Evolutionary conservation across 495 filamentous ascomycete species (phyloP), one percentile per base, ranked within the genome.

Genomic region (Lentithecium fluviatile): DNA sequence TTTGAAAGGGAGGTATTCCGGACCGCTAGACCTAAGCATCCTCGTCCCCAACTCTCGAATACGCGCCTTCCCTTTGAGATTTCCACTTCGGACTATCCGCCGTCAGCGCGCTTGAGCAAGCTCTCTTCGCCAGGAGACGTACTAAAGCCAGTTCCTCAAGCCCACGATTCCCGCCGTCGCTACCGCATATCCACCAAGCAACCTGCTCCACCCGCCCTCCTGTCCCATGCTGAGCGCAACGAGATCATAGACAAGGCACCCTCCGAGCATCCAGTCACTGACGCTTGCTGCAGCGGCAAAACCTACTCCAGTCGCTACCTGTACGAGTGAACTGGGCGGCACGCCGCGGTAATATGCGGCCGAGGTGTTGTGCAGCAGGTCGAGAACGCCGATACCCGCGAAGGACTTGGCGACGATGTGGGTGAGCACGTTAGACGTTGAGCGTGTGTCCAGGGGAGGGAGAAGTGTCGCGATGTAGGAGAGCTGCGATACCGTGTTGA

Each of bases 221-320:
- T 81, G 80, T 37, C 80, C 79, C 8, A 75, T 77, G 11, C 70
- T 67, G 56, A 82, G 60, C 2, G 73, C 80, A 25, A 80, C 69
- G 12, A 81, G 70, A 58, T 82, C 78, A 62, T 81, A 81, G 2
- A 78, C 80, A 62, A 82, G 58, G 60, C 78, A 82, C 1, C 76
- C 76, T 11, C 80, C 80, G 55, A 82, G 73, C 21, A 81, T 80
- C 77, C 78, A 81, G 58, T 82, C 78, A 60, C 77, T 78, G 24
- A 55, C 48, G 12, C 67, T 71, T 11, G 73, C 75, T 5, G 71
- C 63, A 25, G 70, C 68, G 0, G 75, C 79, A 37, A 82, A 78
- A 0, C 75, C 76, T 2, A 78, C 47, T 4, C 73, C 78, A 6
- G 80, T 80, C 42, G 74, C 29, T 1, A 75, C 73, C 65, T 79